Conservation (phyloP, 306 rosid genomes). For the Prinsepia uniflora region DNA sequence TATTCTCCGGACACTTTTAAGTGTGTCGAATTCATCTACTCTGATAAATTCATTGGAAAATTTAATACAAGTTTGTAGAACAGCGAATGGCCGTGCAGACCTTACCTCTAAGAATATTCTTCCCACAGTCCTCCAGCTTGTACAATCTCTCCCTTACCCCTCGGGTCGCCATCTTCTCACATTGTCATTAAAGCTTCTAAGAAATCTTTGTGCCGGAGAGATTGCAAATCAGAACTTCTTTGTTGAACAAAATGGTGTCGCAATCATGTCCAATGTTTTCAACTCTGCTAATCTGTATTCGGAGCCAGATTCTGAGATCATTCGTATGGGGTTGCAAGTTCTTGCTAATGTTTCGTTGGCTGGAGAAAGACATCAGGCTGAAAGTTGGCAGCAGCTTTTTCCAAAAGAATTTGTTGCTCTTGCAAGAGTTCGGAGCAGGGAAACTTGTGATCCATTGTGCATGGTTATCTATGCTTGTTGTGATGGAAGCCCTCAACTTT, state of each 20-base stretch:
- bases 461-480: conserved; percentile 58
- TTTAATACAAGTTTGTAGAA: conserved; percentile 44
- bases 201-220: conserved; percentile 77
- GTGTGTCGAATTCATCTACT: conserved; percentile 37
- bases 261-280: conserved; percentile 37
- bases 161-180: conserved; percentile 26
- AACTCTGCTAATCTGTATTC: conserved; percentile 27
- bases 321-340: conserved; percentile 63
- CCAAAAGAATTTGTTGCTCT: conserved; percentile 40
- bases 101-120: conserved; percentile 45
- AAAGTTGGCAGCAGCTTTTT: conserved; percentile 51
- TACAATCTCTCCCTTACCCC: conserved; percentile 22
- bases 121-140: conserved; percentile 34
- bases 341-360: conserved; percentile 77
- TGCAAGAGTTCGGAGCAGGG: conserved; percentile 38
- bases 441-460: conserved; percentile 62
- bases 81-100: conserved; percentile 38
- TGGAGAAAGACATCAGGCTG: conserved; percentile 54
- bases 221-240: conserved; percentile 45
- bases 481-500: conserved; percentile 48
- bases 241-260: conserved; percentile 50
- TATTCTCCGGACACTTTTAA: conserved; percentile 30
- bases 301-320: conserved; percentile 32
- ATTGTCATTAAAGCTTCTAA: conserved; percentile 47
- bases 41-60: conserved; percentile 38